Evolutionary conservation across 1,284 basidiomycete genomes (phyloP).

Genomic region (Cryptococcus sp.): DNA sequence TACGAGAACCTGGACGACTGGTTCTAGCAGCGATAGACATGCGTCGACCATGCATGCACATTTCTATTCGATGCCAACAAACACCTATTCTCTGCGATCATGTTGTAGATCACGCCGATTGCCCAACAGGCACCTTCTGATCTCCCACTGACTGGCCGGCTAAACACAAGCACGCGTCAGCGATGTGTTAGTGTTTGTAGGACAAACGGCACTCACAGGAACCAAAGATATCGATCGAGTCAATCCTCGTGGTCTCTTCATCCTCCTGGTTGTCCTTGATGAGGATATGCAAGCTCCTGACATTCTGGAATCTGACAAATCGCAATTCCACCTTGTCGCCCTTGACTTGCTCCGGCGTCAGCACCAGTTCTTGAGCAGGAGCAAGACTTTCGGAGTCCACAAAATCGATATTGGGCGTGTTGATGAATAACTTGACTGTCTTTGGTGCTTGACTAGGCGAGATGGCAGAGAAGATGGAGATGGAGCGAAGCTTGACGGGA

Average conservation of each 20-base stretch:
- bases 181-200: too few species aligned
- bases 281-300: slow-evolving; percentile 74
- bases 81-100: too few species aligned
- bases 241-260: slow-evolving; percentile 73
- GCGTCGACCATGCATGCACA: too few species aligned
- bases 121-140: too few species aligned
- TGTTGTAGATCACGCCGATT: too few species aligned
- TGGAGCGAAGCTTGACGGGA: slow-evolving; percentile 69
- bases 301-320: slow-evolving; percentile 76
- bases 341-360: slow-evolving; percentile 51
- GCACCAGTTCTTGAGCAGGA: slow-evolving; percentile 53
- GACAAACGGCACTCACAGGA: slow-evolving; percentile 21
- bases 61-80: too few species aligned
- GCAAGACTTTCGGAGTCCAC: slow-evolving; percentile 53
- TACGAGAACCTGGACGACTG: too few species aligned
- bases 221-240: slow-evolving; percentile 73
- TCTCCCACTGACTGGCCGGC: too few species aligned
- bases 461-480: slow-evolving; percentile 62
- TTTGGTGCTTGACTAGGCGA: slow-evolving; percentile 62
- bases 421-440: slow-evolving; percentile 64
- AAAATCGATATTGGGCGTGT: slow-evolving; percentile 67
- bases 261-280: slow-evolving; percentile 73
- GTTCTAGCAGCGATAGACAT: too few species aligned
- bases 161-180: too few species aligned
- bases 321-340: slow-evolving; percentile 65